Base-by-base conservation (phyloP, 805 yeast species). In the Cyberlindnera xylosilytica region DNA sequence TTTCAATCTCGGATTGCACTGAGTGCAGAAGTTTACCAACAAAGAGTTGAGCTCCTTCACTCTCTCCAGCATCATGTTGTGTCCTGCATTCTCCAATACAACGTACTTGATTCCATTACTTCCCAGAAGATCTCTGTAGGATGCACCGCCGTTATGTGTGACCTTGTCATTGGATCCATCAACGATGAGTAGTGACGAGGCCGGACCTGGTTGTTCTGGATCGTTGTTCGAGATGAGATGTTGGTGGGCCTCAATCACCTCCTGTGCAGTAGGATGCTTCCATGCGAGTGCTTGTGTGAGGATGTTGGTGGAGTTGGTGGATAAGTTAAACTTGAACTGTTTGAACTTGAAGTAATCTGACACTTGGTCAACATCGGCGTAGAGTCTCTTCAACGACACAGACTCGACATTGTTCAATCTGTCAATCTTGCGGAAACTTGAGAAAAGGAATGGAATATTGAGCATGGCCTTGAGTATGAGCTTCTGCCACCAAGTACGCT, bases 301-400 rank as follows among this genome's bases (percentile, higher is more conserved):
- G 16, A 57, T 52, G 27, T 46, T 50, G 2, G 30, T 32, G 1
- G 59, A 51, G 17, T 51, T 46, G 8, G 58, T 53, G 3, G 48
- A 46, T 20, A 57, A 15, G 37, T 58, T 58, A 41, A 50, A 56
- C 41, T 49, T 56, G 42, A 56, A 55, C 38, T 58, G 62, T 33
- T 56, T 56, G 23, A 58, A 49, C 38, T 50, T 56, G 29, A 37
- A 31, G 34, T 36, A 56, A 23, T 47, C 50, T 19, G 46, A 40
- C 9, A 47, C 29, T 3, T 41, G 34, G 4, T 42, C 38, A 6
- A 45, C 34, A 7, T 28, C 22, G 3, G 46, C 51, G 36, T 52
- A 51, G 4, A 55, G 24, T 28, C 61, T 47, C 4, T 27, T 44
- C 19, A 58, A 18, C 2, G 62, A 56, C 4, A 20, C 32, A 6